These are phyloP conservation scores for Holtermannia corniformis DNA, from an alignment of 768 basidiomycete genomes.

Conservation along the genomic window DNA sequence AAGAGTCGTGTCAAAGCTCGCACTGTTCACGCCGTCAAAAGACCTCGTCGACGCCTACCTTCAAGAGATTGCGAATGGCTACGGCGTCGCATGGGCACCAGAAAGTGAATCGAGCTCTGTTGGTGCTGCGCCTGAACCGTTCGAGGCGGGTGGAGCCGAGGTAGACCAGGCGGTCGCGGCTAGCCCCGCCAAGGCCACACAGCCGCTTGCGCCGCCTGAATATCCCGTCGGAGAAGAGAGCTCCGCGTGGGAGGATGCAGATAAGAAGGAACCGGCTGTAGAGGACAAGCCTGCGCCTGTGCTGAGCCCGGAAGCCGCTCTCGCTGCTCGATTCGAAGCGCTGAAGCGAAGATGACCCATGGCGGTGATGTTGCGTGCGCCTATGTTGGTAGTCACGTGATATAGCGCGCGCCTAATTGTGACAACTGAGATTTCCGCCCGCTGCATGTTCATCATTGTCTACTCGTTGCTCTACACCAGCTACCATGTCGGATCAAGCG, in stretches of 20 bases:
- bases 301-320: slow-evolving; percentile 1
- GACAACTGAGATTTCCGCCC: no score
- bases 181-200: no score
- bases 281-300: slow-evolving; percentile 25
- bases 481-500: no score
- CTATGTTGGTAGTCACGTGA: no score
- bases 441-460: no score
- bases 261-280: slow-evolving; percentile 9
- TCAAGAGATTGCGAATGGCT: slow-evolving; percentile 78
- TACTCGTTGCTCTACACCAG: no score
- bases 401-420: no score
- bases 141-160: slow-evolving; percentile 12
- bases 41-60: slow-evolving; percentile 81
- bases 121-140: slow-evolving; percentile 2
- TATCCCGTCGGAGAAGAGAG: slow-evolving; percentile 20
- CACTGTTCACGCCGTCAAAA: slow-evolving; percentile 57
- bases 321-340: neutral
- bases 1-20: slow-evolving; percentile 67
- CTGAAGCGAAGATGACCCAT: slow-evolving; percentile 4
- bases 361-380: no score
- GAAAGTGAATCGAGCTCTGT: slow-evolving; percentile 23
- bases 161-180: slow-evolving; percentile 2
- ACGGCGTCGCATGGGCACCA: slow-evolving; percentile 61
- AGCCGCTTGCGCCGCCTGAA: no score
- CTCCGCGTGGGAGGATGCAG: slow-evolving; percentile 5